Conservation (phyloP, 2,329 filamentous ascomycete genomes). For the Cytospora paraplurivora region DNA sequence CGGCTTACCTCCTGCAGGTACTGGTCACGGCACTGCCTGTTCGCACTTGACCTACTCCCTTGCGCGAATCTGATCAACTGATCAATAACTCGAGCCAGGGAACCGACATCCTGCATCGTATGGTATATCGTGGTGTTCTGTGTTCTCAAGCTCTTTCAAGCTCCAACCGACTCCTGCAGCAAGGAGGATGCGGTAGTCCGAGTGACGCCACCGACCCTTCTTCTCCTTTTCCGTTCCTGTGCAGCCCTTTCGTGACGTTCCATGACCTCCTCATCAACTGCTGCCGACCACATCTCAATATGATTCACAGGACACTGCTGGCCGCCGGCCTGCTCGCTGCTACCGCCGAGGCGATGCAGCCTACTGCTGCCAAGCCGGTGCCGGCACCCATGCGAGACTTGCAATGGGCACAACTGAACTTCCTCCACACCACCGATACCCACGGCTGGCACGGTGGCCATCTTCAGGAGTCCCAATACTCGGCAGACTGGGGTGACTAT, state of each 20-base stretch:
- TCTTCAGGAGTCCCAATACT: slow-evolving; percentile 90
- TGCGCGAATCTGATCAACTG: slow-evolving; percentile 1
- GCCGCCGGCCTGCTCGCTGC: slow-evolving; percentile 43
- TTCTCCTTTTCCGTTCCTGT: not conserved
- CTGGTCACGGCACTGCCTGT: too few species aligned
- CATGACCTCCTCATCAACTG: slow-evolving; percentile 3
- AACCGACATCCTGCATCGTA: not conserved
- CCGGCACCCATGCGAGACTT: slow-evolving; percentile 81
- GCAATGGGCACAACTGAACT: slow-evolving; percentile 92
- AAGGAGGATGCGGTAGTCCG: not conserved
- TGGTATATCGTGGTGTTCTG: not conserved
- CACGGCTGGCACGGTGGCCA: slow-evolving; percentile 97
- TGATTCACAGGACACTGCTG: slow-evolving; percentile 39
- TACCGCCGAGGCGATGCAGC: slow-evolving; percentile 63
- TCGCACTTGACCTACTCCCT: too few species aligned
- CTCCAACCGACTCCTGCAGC: not conserved
- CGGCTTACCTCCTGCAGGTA: too few species aligned
- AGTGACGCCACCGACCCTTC: not conserved
- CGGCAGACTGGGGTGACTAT: slow-evolving; percentile 97
- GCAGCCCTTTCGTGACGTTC: not conserved
- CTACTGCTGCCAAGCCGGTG: slow-evolving; percentile 75
- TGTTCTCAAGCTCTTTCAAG: not conserved
- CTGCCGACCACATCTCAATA: slow-evolving; percentile 30
- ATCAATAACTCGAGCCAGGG: not conserved
- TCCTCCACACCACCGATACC: slow-evolving; percentile 93